A percentile compares a stretch with the other conserved stretches of the same genome.
phyloP scores from a whole-genome alignment of 2,329 filamentous ascomycete species.

The Scedosporium minutisporum region DNA sequence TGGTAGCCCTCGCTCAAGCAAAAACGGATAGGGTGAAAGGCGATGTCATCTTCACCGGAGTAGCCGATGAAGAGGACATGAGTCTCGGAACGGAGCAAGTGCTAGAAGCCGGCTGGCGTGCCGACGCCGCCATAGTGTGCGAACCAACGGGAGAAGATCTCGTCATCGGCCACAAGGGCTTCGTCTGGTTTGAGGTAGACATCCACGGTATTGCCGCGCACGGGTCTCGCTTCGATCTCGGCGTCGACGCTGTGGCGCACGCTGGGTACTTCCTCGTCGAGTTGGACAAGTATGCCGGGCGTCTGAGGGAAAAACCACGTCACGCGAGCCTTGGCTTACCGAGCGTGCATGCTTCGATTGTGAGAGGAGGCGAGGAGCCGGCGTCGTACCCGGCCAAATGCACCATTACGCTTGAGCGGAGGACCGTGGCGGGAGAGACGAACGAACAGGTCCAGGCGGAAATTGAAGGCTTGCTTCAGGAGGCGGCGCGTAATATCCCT shows the following conservation, averaged over 20 bases:
- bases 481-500: slow-evolving; percentile 20
- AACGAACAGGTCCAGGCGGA: slow-evolving; percentile 25
- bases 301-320: slow-evolving; percentile 18
- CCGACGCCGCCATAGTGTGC: slow-evolving; percentile 39
- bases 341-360: slow-evolving; percentile 36
- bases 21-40: slow-evolving; percentile 30
- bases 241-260: slow-evolving; percentile 39
- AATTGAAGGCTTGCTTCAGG: slow-evolving; percentile 25
- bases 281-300: slow-evolving; percentile 30
- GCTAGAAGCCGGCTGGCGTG: slow-evolving; percentile 39
- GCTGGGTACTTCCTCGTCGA: slow-evolving; percentile 36
- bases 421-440: slow-evolving; percentile 36
- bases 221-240: slow-evolving; percentile 31
- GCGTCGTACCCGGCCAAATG: slow-evolving; percentile 42
- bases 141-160: slow-evolving; percentile 36
- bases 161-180: slow-evolving; percentile 39
- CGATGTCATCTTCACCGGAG: slow-evolving; percentile 42
- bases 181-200: slow-evolving; percentile 33
- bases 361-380: slow-evolving; percentile 40
- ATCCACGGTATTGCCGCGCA: slow-evolving; percentile 31
- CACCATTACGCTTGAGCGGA: slow-evolving; percentile 36
- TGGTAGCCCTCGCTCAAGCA: slow-evolving; percentile 29
- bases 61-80: slow-evolving; percentile 42
- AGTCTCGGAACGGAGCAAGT: slow-evolving; percentile 42
- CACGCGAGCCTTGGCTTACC: slow-evolving; percentile 25